Percentiles rank a stretch among this genome's conserved stretches.
These are phyloP conservation scores for Moesziomyces aphidis DNA, from an alignment of 1,284 basidiomycete species.

Conservation along the genomic window DNA sequence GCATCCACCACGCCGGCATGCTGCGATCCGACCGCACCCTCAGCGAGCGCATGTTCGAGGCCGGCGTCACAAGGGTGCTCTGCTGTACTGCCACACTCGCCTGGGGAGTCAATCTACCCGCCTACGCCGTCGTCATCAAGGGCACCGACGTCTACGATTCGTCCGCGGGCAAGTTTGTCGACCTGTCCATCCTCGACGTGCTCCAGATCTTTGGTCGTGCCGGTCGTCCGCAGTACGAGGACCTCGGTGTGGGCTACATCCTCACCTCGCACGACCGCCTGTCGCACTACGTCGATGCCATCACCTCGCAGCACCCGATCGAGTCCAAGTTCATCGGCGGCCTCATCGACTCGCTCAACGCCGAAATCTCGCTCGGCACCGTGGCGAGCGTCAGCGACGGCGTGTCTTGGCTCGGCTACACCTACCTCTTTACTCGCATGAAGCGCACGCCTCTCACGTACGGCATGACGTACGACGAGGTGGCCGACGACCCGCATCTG, in stretches of 20 bases:
- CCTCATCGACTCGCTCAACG: slow-evolving; percentile 92
- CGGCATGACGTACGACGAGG: slow-evolving; percentile 80
- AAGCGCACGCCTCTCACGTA: slow-evolving; percentile 90
- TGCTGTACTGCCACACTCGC: slow-evolving; percentile 98
- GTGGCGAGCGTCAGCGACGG: slow-evolving; percentile 89
- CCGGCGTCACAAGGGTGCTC: slow-evolving; percentile 88
- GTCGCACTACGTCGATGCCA: slow-evolving; percentile 87
- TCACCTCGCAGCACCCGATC: slow-evolving; percentile 91
- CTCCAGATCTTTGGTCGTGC: slow-evolving; percentile 96
- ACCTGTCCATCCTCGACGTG: slow-evolving; percentile 94
- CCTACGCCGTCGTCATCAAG: slow-evolving; percentile 96
- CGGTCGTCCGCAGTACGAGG: slow-evolving; percentile 94
- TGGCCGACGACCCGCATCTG: slow-evolving; percentile 81
- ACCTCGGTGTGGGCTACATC: slow-evolving; percentile 95
- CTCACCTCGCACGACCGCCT: slow-evolving; percentile 94
- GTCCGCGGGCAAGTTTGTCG: slow-evolving; percentile 76
- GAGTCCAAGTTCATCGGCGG: slow-evolving; percentile 90
- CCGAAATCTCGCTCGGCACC: slow-evolving; percentile 93
- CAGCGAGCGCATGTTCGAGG: slow-evolving; percentile 95
- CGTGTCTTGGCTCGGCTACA: slow-evolving; percentile 95
- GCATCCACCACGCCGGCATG: slow-evolving; percentile 99
- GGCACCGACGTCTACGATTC: slow-evolving; percentile 89
- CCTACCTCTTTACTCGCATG: slow-evolving; percentile 97
- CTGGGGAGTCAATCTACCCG: slow-evolving; percentile 99
- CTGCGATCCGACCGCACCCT: slow-evolving; percentile 91